Percentiles rank a stretch among this genome's conserved stretches.
These are phyloP conservation scores for Lavandula angustifolia DNA, from an alignment of 257 asterid species.

Conservation along the genomic window DNA sequence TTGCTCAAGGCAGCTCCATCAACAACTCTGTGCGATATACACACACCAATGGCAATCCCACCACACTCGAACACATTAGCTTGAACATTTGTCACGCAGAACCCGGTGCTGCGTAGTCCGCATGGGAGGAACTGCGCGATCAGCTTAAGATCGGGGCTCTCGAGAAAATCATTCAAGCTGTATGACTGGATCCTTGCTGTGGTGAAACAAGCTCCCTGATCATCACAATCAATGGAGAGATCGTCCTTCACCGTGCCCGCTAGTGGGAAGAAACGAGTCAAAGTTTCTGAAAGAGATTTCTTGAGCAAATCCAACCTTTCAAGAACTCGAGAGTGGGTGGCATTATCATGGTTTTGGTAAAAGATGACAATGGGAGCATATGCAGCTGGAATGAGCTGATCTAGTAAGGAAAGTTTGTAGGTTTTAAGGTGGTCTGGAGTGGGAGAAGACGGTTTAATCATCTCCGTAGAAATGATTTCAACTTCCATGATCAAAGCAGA, in stretches of 20 bases:
- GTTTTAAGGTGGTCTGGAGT: slow-evolving; percentile 63
- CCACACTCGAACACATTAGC: slow-evolving; percentile 63
- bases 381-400: slow-evolving; percentile 74
- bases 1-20: slow-evolving; percentile 64
- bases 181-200: slow-evolving; percentile 42
- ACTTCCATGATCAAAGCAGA: slow-evolving; percentile 37
- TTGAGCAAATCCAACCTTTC: slow-evolving; percentile 45
- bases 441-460: slow-evolving; percentile 60
- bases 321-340: slow-evolving; percentile 22
- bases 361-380: slow-evolving; percentile 69
- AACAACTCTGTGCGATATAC: slow-evolving; percentile 63
- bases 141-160: slow-evolving; percentile 44
- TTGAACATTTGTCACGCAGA: slow-evolving; percentile 56
- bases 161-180: slow-evolving; percentile 43
- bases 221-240: slow-evolving; percentile 60
- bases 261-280: slow-evolving; percentile 59
- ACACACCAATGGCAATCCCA: slow-evolving; percentile 68
- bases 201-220: slow-evolving; percentile 57
- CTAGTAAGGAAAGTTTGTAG: slow-evolving; percentile 54
- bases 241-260: slow-evolving; percentile 66
- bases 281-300: slow-evolving; percentile 51
- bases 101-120: slow-evolving; percentile 36
- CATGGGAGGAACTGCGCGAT: slow-evolving; percentile 54
- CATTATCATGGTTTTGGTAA: slow-evolving; percentile 41
- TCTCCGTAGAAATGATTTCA: slow-evolving; percentile 47